phyloP scores from a whole-genome alignment of 1,284 basidiomycete species.

The Trichosporon asahii region DNA sequence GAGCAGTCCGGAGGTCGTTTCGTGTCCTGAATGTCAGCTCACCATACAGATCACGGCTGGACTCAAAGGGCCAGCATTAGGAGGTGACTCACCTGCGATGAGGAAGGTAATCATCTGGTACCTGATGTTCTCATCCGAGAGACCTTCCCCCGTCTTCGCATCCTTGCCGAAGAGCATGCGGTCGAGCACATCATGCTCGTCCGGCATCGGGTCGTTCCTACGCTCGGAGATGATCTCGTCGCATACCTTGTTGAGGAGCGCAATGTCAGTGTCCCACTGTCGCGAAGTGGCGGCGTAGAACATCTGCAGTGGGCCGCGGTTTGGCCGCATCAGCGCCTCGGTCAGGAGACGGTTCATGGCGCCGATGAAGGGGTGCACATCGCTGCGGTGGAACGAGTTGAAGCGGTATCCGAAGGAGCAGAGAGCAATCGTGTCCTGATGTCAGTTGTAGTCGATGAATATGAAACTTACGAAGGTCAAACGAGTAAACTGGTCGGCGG shows the following conservation, averaged over 20 bases:
- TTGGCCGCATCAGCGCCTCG: not conserved
- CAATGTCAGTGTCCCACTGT: slow-evolving; percentile 46
- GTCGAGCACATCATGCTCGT: slow-evolving; percentile 52
- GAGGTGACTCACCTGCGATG: slow-evolving; percentile 44
- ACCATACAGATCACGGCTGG: not conserved
- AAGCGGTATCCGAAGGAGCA: slow-evolving; percentile 54
- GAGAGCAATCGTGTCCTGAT: slow-evolving; percentile 20
- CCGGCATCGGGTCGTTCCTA: slow-evolving; percentile 23
- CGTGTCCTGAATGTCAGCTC: slow-evolving; percentile 48
- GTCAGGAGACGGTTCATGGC: slow-evolving; percentile 22
- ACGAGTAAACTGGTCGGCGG: slow-evolving; percentile 1
- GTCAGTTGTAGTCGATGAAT: no score
- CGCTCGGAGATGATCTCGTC: slow-evolving; percentile 7
- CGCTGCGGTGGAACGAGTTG: slow-evolving; percentile 34
- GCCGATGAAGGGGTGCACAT: slow-evolving; percentile 53
- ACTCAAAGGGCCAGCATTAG: not conserved
- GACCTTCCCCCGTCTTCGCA: slow-evolving; percentile 53
- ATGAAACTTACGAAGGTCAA: not conserved
- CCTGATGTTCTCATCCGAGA: slow-evolving; percentile 55
- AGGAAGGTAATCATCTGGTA: slow-evolving; percentile 58
- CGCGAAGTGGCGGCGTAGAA: slow-evolving; percentile 49
- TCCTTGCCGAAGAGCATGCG: slow-evolving; percentile 56
- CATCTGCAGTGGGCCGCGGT: slow-evolving; percentile 24
- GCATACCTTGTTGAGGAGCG: slow-evolving; percentile 38
- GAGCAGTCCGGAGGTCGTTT: slow-evolving; percentile 53